Conservation (phyloP, 306 rosid genomes). For the Pyrus betulifolia region DNA sequence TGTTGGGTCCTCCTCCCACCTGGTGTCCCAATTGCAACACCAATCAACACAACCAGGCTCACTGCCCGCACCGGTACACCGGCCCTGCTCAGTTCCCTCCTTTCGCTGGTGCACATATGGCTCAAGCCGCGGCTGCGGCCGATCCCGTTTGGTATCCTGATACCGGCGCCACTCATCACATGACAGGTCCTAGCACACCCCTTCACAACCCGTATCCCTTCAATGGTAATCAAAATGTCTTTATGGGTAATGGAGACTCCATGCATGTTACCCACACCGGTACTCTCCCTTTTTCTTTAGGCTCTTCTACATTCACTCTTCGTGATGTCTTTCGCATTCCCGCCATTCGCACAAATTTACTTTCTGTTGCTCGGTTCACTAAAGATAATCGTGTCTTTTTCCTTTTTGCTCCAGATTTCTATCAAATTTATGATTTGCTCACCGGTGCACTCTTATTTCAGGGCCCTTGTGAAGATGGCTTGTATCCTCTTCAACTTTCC, state of each 20-base stretch:
- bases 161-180: background rate
- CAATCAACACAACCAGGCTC: background rate
- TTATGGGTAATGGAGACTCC: background rate
- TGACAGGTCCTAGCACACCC: background rate
- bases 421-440: no score
- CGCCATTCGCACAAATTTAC: no score
- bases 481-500: background rate
- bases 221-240: background rate
- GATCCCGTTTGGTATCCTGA: background rate
- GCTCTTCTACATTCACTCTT: no score
- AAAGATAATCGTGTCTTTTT: no score
- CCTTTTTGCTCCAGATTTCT: no score
- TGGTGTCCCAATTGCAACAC: background rate
- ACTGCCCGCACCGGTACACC: background rate
- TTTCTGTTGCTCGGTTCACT: no score
- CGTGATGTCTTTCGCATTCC: no score
- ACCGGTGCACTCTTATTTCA: background rate
- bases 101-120: background rate
- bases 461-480: background rate
- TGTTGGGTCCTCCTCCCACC: background rate
- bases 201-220: no score
- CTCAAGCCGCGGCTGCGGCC: no score
- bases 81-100: background rate
- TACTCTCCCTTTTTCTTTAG: no score
- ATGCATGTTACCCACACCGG: no score